Base-by-base conservation (phyloP, 306 rosid species). In the Prunus mira region DNA sequence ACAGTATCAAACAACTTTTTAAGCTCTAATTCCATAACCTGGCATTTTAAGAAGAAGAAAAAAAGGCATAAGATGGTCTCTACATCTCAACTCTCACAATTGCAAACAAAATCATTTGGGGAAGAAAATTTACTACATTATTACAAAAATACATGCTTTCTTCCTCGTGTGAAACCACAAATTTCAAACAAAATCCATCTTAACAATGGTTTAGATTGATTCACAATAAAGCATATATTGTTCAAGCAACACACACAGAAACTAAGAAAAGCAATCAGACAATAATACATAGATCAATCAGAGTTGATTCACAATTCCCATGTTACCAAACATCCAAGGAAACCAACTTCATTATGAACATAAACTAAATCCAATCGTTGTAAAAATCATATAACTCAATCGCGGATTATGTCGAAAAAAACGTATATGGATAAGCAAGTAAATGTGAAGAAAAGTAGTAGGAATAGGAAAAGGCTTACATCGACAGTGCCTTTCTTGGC, bases 401-500 rank as follows among this genome's bases (percentile, higher is more conserved):
- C 15, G 52, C 3, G 5, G 52, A 13, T 47, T 47, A 11, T 47
- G 14, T 47, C 17, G 0, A 3, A 47, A 47, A 12, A 47, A 12
- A 47, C 0, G 43, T 7, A 55, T 22, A 9, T 13, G 15, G 1
- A 12, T 4, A 43, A 72, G 54, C 65, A 54, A 55, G 27, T 13
- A 8, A 60, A 47, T 47, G 30, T 0, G 13, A 15, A 49, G 12
- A 12, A 24, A 52, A 41, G 70, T 6, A 60, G 28, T 34, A 32
- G 67, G 17, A 62, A 34, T 3, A 9, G 27, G 20, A 8, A 49
- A 74, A 68, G 6, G 83, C 96, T 90, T 76, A 95, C 99, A 76
- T 92, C 99, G 28, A 95, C 92, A 74, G 90, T 70, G 55, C 99
- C 96, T 77, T 92, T 95, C 87, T 95, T 95, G 28, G 99, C 99